These are phyloP conservation scores for Suillus decipiens DNA, from an alignment of 768 basidiomycete species.

Conservation along the genomic window DNA sequence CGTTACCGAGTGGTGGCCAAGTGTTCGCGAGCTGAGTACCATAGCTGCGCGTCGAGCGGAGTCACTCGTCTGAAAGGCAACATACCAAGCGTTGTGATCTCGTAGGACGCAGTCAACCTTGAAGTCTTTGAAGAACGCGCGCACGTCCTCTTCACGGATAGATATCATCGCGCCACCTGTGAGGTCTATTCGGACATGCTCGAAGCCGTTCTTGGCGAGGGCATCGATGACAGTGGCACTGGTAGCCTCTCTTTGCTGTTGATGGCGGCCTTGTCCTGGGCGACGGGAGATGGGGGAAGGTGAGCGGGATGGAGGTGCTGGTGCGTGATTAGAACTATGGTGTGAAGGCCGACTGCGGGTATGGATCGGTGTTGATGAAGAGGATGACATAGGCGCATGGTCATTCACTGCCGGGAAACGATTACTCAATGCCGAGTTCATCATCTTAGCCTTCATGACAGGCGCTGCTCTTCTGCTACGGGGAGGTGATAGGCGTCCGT, in stretches of 20 bases:
- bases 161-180: conserved; percentile 45
- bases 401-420: conserved; percentile 27
- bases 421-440: conserved; percentile 22
- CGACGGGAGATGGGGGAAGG: conserved; percentile 45
- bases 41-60: conserved; percentile 67
- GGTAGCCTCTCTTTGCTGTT: conserved; percentile 21
- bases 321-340: conserved; percentile 16
- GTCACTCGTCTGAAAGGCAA: conserved; percentile 69
- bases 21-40: conserved; percentile 58
- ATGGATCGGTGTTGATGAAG: conserved; percentile 37
- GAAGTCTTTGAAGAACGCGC: conserved; percentile 67
- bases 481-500: conserved; percentile 30
- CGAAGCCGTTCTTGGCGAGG: conserved; percentile 62
- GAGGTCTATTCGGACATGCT: conserved; percentile 64
- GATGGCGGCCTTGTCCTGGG: conserved; percentile 35
- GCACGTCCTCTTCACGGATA: conserved; percentile 69
- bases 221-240: conserved; percentile 35
- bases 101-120: conserved; percentile 71
- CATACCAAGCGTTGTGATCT: conserved; percentile 74
- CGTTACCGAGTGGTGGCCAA: conserved; percentile 61
- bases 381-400: conserved; percentile 19
- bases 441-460: conserved; percentile 28
- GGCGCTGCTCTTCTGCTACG: conserved; percentile 28
- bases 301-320: conserved; percentile 34
- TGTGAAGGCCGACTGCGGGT: conserved; percentile 30